Evolutionary conservation across 257 asterid species (phyloP).

Genomic region (Buddleja alternifolia): DNA sequence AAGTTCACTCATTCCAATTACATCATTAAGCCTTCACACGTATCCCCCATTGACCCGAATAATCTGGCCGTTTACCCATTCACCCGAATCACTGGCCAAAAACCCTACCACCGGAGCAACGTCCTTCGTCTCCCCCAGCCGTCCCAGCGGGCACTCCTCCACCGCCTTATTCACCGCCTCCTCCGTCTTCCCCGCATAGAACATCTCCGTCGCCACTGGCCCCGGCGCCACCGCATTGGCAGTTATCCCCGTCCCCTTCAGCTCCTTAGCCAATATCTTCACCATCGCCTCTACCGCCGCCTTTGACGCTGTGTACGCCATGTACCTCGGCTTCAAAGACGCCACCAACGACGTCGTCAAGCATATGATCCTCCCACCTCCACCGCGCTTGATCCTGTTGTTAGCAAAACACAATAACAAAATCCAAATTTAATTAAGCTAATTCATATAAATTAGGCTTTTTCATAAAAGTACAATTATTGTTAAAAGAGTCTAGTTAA

Average conservation of each 20-base stretch:
- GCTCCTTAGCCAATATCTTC: slow-evolving; percentile 66
- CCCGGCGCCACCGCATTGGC: slow-evolving; percentile 75
- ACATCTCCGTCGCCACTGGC: slow-evolving; percentile 67
- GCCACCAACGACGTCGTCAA: slow-evolving; percentile 51
- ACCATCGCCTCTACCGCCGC: slow-evolving; percentile 80
- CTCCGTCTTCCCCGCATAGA: slow-evolving; percentile 55
- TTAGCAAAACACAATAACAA: not conserved
- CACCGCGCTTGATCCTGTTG: slow-evolving; percentile 42
- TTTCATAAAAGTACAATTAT: no score
- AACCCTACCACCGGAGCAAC: slow-evolving; percentile 57
- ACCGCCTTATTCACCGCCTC: slow-evolving; percentile 43
- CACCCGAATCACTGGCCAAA: slow-evolving; percentile 62
- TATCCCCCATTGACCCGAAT: slow-evolving; percentile 43
- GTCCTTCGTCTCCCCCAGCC: slow-evolving; percentile 59
- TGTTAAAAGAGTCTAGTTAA: no score
- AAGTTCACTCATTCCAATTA: no score
- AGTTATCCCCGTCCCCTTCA: slow-evolving; percentile 64
- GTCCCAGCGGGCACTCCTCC: slow-evolving; percentile 48
- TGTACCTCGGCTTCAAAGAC: slow-evolving; percentile 42
- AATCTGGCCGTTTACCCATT: slow-evolving; percentile 67
- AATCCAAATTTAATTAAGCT: not conserved
- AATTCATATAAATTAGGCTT: no score
- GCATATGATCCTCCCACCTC: slow-evolving; percentile 69
- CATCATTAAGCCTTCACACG: no score
- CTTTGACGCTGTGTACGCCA: slow-evolving; percentile 60